A percentile compares a stretch with the other conserved stretches of the same genome.
These are phyloP conservation scores for Leccinum insigne DNA, from an alignment of 1,284 basidiomycete species.

Conservation along the genomic window DNA sequence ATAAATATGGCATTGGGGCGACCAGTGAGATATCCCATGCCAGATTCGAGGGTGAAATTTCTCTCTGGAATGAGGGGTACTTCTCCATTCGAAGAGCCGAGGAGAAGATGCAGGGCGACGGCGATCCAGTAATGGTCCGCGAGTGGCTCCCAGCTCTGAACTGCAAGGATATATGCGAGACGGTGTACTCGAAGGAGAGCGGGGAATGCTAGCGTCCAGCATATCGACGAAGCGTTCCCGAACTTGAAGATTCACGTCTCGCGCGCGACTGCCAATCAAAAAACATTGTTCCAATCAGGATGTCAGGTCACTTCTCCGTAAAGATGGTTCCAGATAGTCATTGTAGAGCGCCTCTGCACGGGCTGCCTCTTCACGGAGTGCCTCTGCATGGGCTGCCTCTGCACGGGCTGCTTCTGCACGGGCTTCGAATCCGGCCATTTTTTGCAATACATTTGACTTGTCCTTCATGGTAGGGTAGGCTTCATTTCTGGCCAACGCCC, in stretches of 20 bases:
- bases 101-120: slow-evolving; percentile 86
- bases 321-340: slow-evolving; percentile 41
- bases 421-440: slow-evolving; percentile 89
- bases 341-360: too few species aligned
- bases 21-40: slow-evolving; percentile 38
- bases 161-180: slow-evolving; percentile 89
- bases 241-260: slow-evolving; percentile 77
- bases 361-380: too few species aligned
- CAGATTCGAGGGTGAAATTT: slow-evolving; percentile 32
- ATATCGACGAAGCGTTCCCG: slow-evolving; percentile 92
- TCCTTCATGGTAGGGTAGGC: slow-evolving; percentile 94
- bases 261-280: slow-evolving; percentile 88
- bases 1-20: slow-evolving; percentile 60
- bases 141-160: slow-evolving; percentile 96
- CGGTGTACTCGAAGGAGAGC: slow-evolving; percentile 72
- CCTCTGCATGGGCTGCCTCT: too few species aligned
- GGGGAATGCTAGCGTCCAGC: slow-evolving; percentile 87
- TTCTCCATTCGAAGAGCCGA: slow-evolving; percentile 82
- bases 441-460: slow-evolving; percentile 88
- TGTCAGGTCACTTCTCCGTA: slow-evolving; percentile 93
- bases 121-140: slow-evolving; percentile 97
- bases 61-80: slow-evolving; percentile 40
- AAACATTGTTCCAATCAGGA: slow-evolving; percentile 94
- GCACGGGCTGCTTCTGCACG: slow-evolving; percentile 33
- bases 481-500: slow-evolving; percentile 86